Base-by-base conservation (phyloP, 2,329 filamentous ascomycete genomes). In the Hypocreales sp. region DNA sequence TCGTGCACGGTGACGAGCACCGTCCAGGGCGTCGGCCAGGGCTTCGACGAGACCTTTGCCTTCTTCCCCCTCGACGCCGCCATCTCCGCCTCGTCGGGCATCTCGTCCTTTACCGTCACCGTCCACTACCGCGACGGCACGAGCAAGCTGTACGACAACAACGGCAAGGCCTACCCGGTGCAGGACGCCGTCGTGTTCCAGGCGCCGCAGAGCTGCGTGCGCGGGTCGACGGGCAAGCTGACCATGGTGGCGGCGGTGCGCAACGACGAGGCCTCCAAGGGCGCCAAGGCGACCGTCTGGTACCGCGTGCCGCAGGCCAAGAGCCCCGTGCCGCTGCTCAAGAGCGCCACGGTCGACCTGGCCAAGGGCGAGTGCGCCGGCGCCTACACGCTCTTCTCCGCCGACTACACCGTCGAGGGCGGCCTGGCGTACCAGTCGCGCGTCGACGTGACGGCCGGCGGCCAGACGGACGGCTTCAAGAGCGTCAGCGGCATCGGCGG, bases 41-140 rank as follows among this genome's bases (percentile, higher is more conserved):
- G 71, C 3, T 68, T 75, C 28, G 71, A 76, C 40, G 68, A 76
- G 32, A 64, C 50, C 7, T 76, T 75, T 41, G 53, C 55, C 28
- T 69, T 68, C 46, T 64, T 56, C 36, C 60, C 56, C n/a, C 47
- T 64, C 20, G 38, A 48, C n/a, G 38, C 44, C 16, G 48, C 65
- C 30, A 62, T 84, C 39, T 45, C 67, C 34, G 55, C 69, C 37
- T 50, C 66, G 31, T 54, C 65, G 31, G 60, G 77, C 35, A 67
- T 81, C 48, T 63, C 75, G 22, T 61, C 74, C 36, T 67, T 79
- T 52, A 58, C 56, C 34, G 43, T 72, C 40, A 48, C 64, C 2
- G 40, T 74, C 28, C 63, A 58, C 30, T 48, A 56, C 28, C 53
- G 49, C 4, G 56, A 60, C 33, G 67, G 66, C 6, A 50, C 53